Conservation (phyloP, 805 yeast species). For the Cyberlindnera maritima region DNA sequence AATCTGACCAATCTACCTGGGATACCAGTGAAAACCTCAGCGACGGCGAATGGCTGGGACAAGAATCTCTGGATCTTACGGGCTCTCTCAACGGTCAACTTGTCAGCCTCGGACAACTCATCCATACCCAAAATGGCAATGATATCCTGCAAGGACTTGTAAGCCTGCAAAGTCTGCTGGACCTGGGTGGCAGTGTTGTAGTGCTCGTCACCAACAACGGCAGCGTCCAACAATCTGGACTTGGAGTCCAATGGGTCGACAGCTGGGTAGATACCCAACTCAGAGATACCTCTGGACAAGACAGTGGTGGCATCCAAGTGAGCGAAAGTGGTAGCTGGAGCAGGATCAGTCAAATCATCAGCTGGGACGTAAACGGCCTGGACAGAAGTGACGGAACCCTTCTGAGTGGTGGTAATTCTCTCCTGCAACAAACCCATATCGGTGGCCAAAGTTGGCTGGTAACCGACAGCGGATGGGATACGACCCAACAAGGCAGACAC, state of each 20-base stretch:
- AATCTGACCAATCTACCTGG: conserved; percentile 96
- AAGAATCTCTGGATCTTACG: conserved; percentile 99
- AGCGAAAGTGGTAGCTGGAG: conserved; percentile 99
- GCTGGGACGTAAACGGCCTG: conserved; percentile 99
- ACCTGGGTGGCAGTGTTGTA: conserved; percentile 92
- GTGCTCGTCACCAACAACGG: conserved; percentile 99
- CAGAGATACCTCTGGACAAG: conserved; percentile 99
- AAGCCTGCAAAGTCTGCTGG: conserved; percentile 98
- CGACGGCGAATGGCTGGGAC: conserved; percentile 99
- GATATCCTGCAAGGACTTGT: conserved; percentile 99
- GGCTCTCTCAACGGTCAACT: conserved; percentile 99
- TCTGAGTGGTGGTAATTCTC: conserved; percentile 99
- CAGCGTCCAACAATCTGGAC: conserved; percentile 95
- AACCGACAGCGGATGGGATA: conserved; percentile 99
- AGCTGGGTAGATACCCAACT: conserved; percentile 99
- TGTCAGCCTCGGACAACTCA: conserved; percentile 97
- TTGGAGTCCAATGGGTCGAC: conserved; percentile 99
- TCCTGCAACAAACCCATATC: conserved; percentile 99
- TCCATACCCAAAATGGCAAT: conserved; percentile 99
- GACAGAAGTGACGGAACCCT: conserved; percentile 99
- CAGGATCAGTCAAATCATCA: conserved; percentile 99
- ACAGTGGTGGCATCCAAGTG: conserved; percentile 99
- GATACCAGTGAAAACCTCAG: conserved; percentile 99
- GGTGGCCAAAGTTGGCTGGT: conserved; percentile 99
- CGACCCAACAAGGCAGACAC: conserved; percentile 99